phyloP scores from a whole-genome alignment of 2,329 filamentous ascomycete species.

The Pseudogymnoascus sp. region DNA sequence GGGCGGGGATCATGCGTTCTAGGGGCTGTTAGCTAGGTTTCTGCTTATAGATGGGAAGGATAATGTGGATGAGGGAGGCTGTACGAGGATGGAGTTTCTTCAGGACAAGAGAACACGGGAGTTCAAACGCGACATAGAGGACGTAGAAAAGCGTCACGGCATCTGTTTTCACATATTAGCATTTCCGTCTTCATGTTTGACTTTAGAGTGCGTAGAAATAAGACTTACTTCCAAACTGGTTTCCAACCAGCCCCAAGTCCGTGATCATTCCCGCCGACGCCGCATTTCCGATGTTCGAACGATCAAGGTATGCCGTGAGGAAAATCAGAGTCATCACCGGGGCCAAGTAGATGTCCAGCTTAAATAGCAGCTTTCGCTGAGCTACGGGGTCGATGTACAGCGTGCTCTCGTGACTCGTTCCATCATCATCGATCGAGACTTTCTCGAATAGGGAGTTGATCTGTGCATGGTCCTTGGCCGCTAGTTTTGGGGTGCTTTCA shows the following conservation, averaged over 20 bases:
- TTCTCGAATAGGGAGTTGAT: neutral
- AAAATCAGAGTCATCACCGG: constrained; percentile 50
- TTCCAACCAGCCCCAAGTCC: constrained; percentile 14
- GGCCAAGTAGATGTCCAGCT: constrained; percentile 40
- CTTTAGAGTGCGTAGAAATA: constrained; percentile 9
- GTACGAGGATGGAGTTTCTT: constrained; percentile 39
- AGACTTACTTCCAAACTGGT: constrained; percentile 12
- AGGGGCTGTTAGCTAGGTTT: neutral
- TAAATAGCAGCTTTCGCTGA: constrained; percentile 39
- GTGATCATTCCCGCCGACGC: constrained; percentile 18
- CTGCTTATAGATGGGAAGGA: neutral
- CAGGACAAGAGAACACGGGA: constrained; percentile 39
- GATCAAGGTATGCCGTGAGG: constrained; percentile 46
- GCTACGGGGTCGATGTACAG: constrained; percentile 34
- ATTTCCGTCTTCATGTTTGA: neutral
- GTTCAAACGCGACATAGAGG: constrained; percentile 43
- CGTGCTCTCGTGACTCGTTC: neutral
- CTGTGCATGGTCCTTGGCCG: neutral
- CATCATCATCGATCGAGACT: neutral
- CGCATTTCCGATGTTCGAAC: constrained; percentile 41
- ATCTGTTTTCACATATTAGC: neutral
- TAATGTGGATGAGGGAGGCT: constrained; percentile 29
- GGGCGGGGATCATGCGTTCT: constrained; percentile 8
- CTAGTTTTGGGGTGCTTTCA: neutral
- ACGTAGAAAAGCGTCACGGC: constrained; percentile 43